Percentiles rank a stretch among this genome's conserved stretches.
Conservation (phyloP, 345 rosid genomes). For the Kandelia obovata region DNA sequence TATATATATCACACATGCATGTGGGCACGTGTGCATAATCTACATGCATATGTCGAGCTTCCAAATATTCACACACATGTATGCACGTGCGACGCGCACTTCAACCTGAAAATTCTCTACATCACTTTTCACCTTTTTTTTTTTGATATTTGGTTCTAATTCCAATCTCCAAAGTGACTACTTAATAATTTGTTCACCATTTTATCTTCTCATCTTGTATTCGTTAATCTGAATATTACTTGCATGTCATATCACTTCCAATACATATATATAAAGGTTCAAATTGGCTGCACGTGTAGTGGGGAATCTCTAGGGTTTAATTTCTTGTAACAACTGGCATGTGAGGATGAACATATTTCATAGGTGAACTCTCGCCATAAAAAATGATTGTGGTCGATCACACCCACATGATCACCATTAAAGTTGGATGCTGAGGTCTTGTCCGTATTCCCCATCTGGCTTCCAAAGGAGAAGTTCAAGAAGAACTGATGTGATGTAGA, state of each 20-base stretch:
- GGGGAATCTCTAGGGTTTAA: too few species aligned
- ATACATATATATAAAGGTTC: too few species aligned
- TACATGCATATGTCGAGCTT: slow-evolving; percentile 38
- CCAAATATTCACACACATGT: slow-evolving; percentile 74
- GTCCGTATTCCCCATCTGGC: neutral
- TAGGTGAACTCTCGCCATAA: slow-evolving; percentile 8
- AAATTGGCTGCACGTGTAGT: too few species aligned
- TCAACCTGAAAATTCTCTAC: slow-evolving; percentile 41
- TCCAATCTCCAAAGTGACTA: slow-evolving; percentile 17
- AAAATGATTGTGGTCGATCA: slow-evolving; percentile 19
- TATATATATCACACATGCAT: slow-evolving; percentile 43
- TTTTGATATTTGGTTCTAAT: slow-evolving; percentile 17
- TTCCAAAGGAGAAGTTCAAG: too few species aligned
- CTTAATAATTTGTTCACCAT: neutral
- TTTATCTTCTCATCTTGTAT: neutral
- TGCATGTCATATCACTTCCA: neutral
- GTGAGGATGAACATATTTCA: slow-evolving; percentile 2
- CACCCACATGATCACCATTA: slow-evolving; percentile 23
- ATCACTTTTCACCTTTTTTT: slow-evolving; percentile 3
- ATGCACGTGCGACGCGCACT: slow-evolving; percentile 81
- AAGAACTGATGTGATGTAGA: neutral
- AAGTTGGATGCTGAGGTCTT: slow-evolving; percentile 5
- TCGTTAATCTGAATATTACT: neutral
- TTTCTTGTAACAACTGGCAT: neutral
- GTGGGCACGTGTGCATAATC: slow-evolving; percentile 69